A percentile compares a stretch with the other conserved stretches of the same genome.
Conservation (phyloP, 805 yeast species). For the Cyberlindnera amylophila region DNA sequence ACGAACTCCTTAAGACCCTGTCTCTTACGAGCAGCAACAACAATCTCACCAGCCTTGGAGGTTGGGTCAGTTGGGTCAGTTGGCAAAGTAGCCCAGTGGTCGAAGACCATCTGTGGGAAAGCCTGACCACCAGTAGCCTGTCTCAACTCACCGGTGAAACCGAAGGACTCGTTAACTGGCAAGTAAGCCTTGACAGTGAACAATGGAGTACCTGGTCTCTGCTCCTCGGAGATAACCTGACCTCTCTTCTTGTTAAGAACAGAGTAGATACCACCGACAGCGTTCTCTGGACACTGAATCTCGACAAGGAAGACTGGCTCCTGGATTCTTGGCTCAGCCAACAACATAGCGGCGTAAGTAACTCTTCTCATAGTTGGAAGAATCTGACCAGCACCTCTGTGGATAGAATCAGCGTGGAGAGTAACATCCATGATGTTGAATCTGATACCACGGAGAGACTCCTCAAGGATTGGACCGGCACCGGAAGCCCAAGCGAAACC, state of each 20-base stretch:
- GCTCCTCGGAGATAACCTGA: conserved; percentile 98
- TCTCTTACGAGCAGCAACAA: conserved; percentile 78
- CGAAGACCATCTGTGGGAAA: conserved; percentile 99
- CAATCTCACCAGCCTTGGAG: conserved; percentile 65
- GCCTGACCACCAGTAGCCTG: conserved; percentile 99
- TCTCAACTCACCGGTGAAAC: conserved; percentile 99
- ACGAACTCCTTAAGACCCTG: conserved; percentile 95
- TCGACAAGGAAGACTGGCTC: conserved; percentile 99
- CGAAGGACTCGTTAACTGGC: conserved; percentile 99
- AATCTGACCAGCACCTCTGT: conserved; percentile 99
- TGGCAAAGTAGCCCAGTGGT: conserved; percentile 90
- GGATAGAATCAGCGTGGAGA: conserved; percentile 99
- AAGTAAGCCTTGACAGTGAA: conserved; percentile 99
- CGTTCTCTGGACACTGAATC: conserved; percentile 98
- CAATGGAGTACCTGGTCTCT: conserved; percentile 99
- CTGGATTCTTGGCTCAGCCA: conserved; percentile 98
- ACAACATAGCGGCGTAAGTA: conserved; percentile 95
- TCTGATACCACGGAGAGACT: conserved; percentile 93
- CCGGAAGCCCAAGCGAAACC: conserved; percentile 99
- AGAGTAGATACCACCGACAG: conserved; percentile 99
- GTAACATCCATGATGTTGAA: conserved; percentile 98
- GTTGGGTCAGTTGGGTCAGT: conserved; percentile 93
- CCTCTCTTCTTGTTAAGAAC: conserved; percentile 99
- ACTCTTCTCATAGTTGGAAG: conserved; percentile 99
- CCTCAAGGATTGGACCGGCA: conserved; percentile 99